Evolutionary conservation across 495 filamentous ascomycete species (phyloP).

Genomic region (Aspergillus indologenus): DNA sequence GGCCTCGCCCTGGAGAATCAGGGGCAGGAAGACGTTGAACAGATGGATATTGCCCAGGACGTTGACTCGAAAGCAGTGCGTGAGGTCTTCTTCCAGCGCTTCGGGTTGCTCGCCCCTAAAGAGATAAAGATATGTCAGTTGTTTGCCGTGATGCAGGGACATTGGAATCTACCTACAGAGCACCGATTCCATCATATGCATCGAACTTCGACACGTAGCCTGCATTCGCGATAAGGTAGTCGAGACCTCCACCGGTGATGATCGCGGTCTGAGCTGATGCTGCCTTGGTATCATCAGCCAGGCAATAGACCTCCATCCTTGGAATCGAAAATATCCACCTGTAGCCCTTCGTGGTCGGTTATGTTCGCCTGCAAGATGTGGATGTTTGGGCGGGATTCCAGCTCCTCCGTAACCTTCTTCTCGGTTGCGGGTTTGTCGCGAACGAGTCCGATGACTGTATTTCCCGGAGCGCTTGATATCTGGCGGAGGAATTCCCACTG

Average conservation of each 20-base stretch:
- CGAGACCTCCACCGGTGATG: neutral
- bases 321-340: neutral
- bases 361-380: conserved; percentile 48
- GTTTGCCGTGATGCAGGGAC: too few relatives aligned
- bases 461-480: conserved; percentile 34
- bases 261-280: neutral
- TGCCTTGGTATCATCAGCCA: neutral
- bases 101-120: neutral
- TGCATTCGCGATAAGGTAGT: conserved; percentile 1
- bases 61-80: conserved; percentile 37
- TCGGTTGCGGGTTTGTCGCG: conserved; percentile 37
- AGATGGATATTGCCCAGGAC: conserved; percentile 47
- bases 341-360: conserved; percentile 16
- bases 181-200: neutral
- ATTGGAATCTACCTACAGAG: neutral
- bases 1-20: conserved; percentile 42
- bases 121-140: too few relatives aligned
- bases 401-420: conserved; percentile 21
- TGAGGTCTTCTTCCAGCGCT: neutral
- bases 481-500: conserved; percentile 42
- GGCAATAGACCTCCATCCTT: too few relatives aligned
- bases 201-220: neutral
- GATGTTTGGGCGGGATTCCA: conserved; percentile 36
- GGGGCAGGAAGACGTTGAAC: conserved; percentile 52
- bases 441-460: conserved; percentile 42